Conservation (phyloP, 2,329 filamentous ascomycete species). For the Hypoxylon sp. region DNA sequence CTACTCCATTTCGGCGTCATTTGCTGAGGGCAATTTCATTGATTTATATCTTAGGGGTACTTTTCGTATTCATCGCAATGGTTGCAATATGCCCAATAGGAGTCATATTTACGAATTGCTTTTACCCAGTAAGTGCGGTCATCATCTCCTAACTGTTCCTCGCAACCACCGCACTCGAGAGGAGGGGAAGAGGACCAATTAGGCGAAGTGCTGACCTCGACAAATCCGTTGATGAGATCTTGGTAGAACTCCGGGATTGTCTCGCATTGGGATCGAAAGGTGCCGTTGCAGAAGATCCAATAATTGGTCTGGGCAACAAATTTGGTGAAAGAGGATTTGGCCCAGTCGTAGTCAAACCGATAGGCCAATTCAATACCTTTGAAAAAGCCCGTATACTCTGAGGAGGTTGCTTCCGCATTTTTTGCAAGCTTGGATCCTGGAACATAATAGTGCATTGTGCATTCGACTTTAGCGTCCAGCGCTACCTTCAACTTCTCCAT, state of each 20-base stretch:
- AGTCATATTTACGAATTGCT: too few species aligned
- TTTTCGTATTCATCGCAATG: background rate
- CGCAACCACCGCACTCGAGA: background rate
- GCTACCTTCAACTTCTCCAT: background rate
- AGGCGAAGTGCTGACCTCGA: background rate
- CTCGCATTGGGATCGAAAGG: constrained; percentile 10
- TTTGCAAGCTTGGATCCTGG: background rate
- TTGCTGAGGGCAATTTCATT: too few species aligned
- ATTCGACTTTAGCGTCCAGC: background rate
- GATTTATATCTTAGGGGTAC: too few species aligned
- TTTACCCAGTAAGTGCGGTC: too few species aligned
- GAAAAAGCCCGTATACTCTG: background rate
- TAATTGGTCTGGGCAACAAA: background rate
- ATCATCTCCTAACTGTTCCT: too few species aligned
- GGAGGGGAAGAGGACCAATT: background rate
- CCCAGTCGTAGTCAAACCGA: background rate
- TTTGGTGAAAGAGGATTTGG: background rate
- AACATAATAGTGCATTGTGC: background rate
- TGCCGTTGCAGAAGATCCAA: constrained; percentile 9
- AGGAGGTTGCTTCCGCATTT: background rate
- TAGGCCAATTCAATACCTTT: background rate
- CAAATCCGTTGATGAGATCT: background rate
- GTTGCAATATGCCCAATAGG: background rate
- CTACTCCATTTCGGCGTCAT: too few species aligned
- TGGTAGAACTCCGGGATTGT: background rate